Evolutionary conservation across 148 eudicot species (phyloP).

Genomic region (Amaranthus hypochondriacus): DNA sequence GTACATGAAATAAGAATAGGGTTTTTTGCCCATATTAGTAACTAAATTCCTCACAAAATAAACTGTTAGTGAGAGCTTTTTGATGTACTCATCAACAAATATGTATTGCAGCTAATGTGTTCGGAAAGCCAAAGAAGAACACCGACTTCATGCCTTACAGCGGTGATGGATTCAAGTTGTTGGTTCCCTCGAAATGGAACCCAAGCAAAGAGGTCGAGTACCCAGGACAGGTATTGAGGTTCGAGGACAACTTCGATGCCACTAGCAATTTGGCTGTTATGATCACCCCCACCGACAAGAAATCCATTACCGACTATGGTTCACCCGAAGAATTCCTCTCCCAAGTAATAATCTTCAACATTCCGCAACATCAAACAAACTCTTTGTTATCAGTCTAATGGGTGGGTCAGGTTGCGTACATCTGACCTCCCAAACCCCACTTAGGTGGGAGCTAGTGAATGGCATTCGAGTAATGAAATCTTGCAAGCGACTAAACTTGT

Average conservation of each 20-base stretch:
- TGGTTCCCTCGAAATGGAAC: slow-evolving; percentile 89
- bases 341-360: slow-evolving; percentile 30
- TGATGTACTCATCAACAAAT: not conserved
- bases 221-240: slow-evolving; percentile 88
- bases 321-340: slow-evolving; percentile 89
- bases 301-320: slow-evolving; percentile 80
- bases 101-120: slow-evolving; percentile 73
- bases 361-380: not conserved
- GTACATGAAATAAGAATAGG: no score
- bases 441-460: no score
- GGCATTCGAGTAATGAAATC: no score
- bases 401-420: no score
- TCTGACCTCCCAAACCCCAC: no score
- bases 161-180: slow-evolving; percentile 73
- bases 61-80: not conserved
- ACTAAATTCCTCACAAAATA: not conserved
- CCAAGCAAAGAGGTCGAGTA: slow-evolving; percentile 87
- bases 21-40: no score
- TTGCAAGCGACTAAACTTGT: slow-evolving; percentile 1
- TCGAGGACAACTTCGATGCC: slow-evolving; percentile 91
- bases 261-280: slow-evolving; percentile 65
- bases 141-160: slow-evolving; percentile 66
- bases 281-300: slow-evolving; percentile 81
- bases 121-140: slow-evolving; percentile 84
- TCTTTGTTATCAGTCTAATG: no score